phyloP scores from a whole-genome alignment of 495 filamentous ascomycete species.

The Hypomontagnella submonticulosa region DNA sequence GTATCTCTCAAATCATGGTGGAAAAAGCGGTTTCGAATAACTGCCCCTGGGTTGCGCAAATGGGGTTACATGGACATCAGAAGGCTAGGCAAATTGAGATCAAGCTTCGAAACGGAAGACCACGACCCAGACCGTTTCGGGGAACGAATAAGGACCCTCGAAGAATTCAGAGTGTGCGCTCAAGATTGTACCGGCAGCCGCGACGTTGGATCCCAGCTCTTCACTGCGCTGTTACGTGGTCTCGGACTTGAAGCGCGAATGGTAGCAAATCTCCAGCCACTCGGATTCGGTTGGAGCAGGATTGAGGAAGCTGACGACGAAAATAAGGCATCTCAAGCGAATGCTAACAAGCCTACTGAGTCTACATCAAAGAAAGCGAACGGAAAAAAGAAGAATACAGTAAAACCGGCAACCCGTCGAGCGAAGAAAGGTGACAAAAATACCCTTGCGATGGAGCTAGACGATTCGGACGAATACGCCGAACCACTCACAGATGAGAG shows the following conservation, averaged over 20 bases:
- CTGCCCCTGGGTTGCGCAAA: slow-evolving; percentile 85
- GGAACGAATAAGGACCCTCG: slow-evolving; percentile 72
- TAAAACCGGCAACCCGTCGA: slow-evolving; percentile 37
- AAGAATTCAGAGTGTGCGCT: slow-evolving; percentile 75
- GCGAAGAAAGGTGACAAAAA: slow-evolving; percentile 45
- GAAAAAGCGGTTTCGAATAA: slow-evolving; percentile 84
- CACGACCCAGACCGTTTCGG: slow-evolving; percentile 73
- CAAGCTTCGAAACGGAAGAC: slow-evolving; percentile 69
- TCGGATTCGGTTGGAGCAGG: slow-evolving; percentile 93
- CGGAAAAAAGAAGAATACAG: slow-evolving; percentile 33
- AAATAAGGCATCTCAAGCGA: slow-evolving; percentile 42
- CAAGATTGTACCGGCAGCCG: slow-evolving; percentile 81
- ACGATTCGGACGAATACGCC: slow-evolving; percentile 51
- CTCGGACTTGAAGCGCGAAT: slow-evolving; percentile 83
- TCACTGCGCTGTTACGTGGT: slow-evolving; percentile 87
- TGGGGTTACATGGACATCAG: slow-evolving; percentile 82
- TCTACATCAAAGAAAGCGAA: slow-evolving; percentile 33
- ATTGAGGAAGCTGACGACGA: slow-evolving; percentile 73
- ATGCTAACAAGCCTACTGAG: slow-evolving; percentile 19
- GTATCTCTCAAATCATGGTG: slow-evolving; percentile 83
- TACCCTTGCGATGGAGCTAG: slow-evolving; percentile 62
- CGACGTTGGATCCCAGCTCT: slow-evolving; percentile 89
- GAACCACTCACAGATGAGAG: slow-evolving; percentile 54
- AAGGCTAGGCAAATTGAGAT: slow-evolving; percentile 73
- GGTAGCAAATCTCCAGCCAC: slow-evolving; percentile 84